Conservation (phyloP, 345 rosid genomes). For the Eucalyptus tenuipes region DNA sequence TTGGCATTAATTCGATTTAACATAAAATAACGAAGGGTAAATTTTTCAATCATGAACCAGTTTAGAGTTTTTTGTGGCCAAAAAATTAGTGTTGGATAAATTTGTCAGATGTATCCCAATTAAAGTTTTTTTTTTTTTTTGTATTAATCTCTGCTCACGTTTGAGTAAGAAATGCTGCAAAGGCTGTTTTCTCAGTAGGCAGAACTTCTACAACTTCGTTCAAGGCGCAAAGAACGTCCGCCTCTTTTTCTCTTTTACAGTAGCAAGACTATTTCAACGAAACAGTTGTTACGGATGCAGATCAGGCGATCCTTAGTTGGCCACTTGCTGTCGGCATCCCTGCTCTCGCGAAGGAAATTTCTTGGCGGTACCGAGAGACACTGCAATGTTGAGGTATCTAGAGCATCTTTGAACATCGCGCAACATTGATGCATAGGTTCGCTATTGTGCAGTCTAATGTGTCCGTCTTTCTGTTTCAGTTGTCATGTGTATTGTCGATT, state of each 20-base stretch:
- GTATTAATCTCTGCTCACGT: background rate
- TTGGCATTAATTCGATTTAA: too few species aligned
- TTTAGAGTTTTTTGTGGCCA: fast-evolving
- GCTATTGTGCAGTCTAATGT: background rate
- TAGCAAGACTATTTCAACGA: background rate
- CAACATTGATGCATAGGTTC: background rate
- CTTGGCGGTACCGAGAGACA: background rate
- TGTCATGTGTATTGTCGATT: background rate
- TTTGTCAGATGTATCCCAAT: too few species aligned
- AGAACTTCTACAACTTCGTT: background rate
- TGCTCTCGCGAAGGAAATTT: background rate
- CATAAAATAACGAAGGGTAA: fast-evolving
- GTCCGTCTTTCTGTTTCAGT: background rate
- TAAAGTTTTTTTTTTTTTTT: too few species aligned
- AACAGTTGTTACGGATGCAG: background rate
- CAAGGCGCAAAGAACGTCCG: background rate
- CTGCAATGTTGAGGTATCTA: background rate
- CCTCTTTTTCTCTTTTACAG: background rate
- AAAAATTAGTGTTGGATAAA: too few species aligned
- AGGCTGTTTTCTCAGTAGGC: background rate
- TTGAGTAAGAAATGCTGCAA: background rate
- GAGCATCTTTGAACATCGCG: background rate
- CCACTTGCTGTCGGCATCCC: background rate
- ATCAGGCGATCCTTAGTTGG: background rate
- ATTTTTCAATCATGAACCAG: fast-evolving